Conservation (phyloP, 805 yeast species). For the Gaillardinia entomophila region DNA sequence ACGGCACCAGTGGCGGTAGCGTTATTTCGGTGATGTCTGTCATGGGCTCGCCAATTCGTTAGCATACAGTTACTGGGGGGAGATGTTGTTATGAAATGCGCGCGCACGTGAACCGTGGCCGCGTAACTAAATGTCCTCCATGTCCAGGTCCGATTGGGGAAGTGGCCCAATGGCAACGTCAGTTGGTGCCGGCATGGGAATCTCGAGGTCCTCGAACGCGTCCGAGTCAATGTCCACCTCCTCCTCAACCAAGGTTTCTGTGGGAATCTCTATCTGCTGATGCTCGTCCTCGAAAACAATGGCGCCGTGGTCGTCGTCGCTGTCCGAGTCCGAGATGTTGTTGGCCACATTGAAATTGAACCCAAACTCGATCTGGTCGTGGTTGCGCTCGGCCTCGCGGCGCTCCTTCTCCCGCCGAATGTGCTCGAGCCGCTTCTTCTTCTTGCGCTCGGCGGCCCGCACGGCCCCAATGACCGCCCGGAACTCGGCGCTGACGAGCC, state of each 20-base stretch:
- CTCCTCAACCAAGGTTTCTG: no score
- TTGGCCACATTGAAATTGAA: slow-evolving; percentile 23
- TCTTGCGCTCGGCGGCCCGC: slow-evolving; percentile 15
- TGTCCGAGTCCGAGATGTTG: slow-evolving; percentile 10
- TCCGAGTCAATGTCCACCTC: background rate
- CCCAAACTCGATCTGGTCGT: slow-evolving; percentile 25
- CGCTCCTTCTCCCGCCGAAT: slow-evolving; percentile 12
- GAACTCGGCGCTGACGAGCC: slow-evolving; percentile 21
- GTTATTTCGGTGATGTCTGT: slow-evolving; percentile 41
- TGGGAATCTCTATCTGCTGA: background rate
- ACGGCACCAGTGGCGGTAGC: slow-evolving; percentile 60
- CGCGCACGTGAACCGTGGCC: background rate
- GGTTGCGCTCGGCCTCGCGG: slow-evolving; percentile 23
- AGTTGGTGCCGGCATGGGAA: background rate
- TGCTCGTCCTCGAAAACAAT: background rate
- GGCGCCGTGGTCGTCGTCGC: slow-evolving; percentile 3
- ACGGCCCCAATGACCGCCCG: slow-evolving; percentile 26
- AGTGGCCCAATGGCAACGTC: background rate
- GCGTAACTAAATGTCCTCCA: background rate
- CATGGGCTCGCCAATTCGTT: slow-evolving; percentile 10
- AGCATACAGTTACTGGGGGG: no score
- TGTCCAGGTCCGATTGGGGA: slow-evolving; percentile 5
- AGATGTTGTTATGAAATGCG: background rate
- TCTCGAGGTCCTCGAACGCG: background rate
- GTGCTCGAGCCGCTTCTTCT: slow-evolving; percentile 9